Evolutionary conservation across 495 filamentous ascomycete species (phyloP), one percentile per base, ranked within the genome.

Genomic region (Bathelium albidoporum): DNA sequence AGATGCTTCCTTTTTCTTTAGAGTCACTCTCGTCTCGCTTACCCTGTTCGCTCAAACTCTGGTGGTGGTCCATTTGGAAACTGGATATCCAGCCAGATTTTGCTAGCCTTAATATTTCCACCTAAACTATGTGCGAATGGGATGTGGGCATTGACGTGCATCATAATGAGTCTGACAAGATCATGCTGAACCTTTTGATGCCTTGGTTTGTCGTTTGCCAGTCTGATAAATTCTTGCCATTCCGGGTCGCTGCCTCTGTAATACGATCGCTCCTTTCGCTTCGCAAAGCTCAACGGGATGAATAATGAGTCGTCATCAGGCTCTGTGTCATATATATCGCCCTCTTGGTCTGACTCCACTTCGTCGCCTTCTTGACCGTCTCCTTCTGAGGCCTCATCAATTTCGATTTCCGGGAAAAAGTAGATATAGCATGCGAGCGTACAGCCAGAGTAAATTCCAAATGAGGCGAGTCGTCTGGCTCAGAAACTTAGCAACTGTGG

Each of bases 221-320:
- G 74, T 41, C 79, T 81, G 22, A 83, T 67, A 65, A 89, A 91
- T 52, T 79, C 75, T 67, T 81, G 76, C 87, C 86, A 91, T 71
- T 91, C 89, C 2, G 88, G 87, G 70, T 89, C 85, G 2, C 75
- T 79, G 28, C 78, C 76, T 26, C 78, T 76, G 72, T 90, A 92
- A 16, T 73, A 82, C 49, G 71, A 74, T 32, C 72, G 74, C 70
- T 75, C 77, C 70, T 66, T 77, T 75, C 75, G 76, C 59, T 67
- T 83, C 69, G 76, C 73, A 70, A 78, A 80, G n/a, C 79, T 76
- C 31, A 91, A 72, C 1, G 88, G 86, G 45, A 92, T 82, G 67
- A 92, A 91, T 1, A 85, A 63, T 14, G 68, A 65, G 39, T 74
- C 72, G 52, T 79, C 66, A 20, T 68, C 58, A 20, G 70, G 61